phyloP scores from a whole-genome alignment of 106 monocot genomes.

The Dendrobium nobile region DNA sequence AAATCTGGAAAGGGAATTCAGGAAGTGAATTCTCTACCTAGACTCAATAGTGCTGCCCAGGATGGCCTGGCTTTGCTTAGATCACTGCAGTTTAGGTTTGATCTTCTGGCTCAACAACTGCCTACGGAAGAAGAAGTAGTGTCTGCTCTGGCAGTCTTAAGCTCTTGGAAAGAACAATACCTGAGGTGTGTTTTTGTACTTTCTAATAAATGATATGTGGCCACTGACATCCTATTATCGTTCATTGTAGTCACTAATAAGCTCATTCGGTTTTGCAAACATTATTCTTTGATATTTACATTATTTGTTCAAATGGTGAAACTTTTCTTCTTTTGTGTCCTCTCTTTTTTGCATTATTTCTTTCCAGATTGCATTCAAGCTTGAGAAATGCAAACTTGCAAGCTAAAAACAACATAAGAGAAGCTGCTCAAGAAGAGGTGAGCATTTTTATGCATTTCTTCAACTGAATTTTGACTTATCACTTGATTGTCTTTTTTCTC shows the following conservation, averaged over 20 bases:
- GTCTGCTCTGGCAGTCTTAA: conserved; percentile 22
- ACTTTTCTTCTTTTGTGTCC: not conserved
- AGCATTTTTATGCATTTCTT: not conserved
- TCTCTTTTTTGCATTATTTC: not conserved
- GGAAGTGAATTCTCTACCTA: conserved; percentile 65
- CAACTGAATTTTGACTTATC: not conserved
- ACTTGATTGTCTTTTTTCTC: not conserved
- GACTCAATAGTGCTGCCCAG: conserved; percentile 68
- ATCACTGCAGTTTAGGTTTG: conserved; percentile 69
- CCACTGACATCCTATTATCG: not conserved
- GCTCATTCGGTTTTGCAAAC: not conserved
- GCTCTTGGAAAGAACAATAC: conserved; percentile 74
- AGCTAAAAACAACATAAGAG: conserved; percentile 73
- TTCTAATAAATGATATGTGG: not conserved
- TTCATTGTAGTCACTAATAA: not conserved
- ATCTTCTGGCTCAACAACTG: conserved; percentile 69
- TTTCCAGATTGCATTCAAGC: conserved; percentile 36
- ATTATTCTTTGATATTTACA: not conserved
- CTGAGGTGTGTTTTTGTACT: conserved; percentile 31
- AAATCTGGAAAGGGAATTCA: conserved; percentile 62
- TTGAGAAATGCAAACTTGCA: conserved; percentile 87
- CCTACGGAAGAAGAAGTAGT: conserved; percentile 53
- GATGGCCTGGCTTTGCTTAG: conserved; percentile 64
- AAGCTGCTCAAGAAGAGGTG: conserved; percentile 85
- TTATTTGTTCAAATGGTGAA: not conserved